A percentile compares a stretch with the other conserved stretches of the same genome.
Evolutionary conservation across 148 eudicot genomes (phyloP).

Genomic region (Talinum fruticosum): DNA sequence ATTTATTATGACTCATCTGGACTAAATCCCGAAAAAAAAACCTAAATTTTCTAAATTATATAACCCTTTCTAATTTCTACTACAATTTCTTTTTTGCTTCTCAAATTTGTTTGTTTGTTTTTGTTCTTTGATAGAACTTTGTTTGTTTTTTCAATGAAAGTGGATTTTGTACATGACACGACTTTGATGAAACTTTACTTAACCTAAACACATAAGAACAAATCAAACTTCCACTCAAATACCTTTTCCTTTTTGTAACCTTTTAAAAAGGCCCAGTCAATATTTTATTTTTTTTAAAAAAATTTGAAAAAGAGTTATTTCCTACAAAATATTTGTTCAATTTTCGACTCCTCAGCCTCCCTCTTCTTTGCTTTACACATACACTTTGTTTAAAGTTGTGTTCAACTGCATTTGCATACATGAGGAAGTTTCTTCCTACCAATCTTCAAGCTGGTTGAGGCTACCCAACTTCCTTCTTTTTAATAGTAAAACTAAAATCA

Average conservation of each 20-base stretch:
- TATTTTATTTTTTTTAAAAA: too few relatives aligned
- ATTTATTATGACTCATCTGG: too few relatives aligned
- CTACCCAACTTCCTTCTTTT: neutral
- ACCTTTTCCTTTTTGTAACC: neutral
- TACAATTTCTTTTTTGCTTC: neutral
- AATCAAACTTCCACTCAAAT: constrained; percentile 12
- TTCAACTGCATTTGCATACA: neutral
- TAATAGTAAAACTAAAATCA: neutral
- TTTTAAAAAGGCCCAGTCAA: neutral
- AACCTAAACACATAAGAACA: neutral
- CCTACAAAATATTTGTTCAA: neutral
- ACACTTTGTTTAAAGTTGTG: neutral
- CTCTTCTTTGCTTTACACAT: neutral
- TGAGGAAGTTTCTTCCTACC: neutral
- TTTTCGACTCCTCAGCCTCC: neutral
- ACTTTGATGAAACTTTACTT: constrained; percentile 3
- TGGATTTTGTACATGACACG: neutral
- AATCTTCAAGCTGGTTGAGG: neutral
- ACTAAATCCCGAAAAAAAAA: too few relatives aligned
- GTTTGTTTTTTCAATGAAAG: neutral
- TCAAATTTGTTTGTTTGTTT: neutral
- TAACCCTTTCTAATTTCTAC: too few relatives aligned
- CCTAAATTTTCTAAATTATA: too few relatives aligned
- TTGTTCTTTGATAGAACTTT: too few relatives aligned
- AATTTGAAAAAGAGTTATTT: neutral